Base-by-base conservation (phyloP, 495 filamentous ascomycete species). In the Chaetomium tenue region DNA sequence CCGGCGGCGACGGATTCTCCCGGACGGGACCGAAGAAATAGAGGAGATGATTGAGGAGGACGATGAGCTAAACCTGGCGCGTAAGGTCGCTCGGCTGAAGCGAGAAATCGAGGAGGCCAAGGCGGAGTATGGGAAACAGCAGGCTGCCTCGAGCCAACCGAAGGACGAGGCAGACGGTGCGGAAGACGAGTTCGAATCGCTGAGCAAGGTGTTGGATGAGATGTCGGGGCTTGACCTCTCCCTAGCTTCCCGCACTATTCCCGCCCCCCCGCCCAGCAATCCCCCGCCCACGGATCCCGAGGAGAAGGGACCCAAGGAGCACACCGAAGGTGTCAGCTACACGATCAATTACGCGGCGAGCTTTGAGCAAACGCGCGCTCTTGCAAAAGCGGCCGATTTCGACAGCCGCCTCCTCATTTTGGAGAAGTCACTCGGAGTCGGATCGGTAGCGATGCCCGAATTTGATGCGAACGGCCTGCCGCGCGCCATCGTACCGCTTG, bases 361-460 rank as follows among this genome's bases (percentile, higher is more conserved):
- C 33, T 86, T 86, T 63, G 79, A 87, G 53, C 79, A 86, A 67
- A 84, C 79, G 12, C 86, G 87, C 70, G 80, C 89, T 22, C 82
- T 97, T 15, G 85, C 88, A 22, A 89, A 91, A 70, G 91, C 91
- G 7, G 91, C 92, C 26, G 90, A 93, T 61, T 96, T 98, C 65
- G 94, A 97, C 72, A 79, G 83, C 39, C 87, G 94, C 5, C 82
- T 99, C 4, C 78, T 88, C 0, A 70, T 88, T 9, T 79, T 99
- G 39, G 94, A 99, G 76, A 87, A 86, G 56, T 84, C 87, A 2
- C 84, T 98, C 53, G 95, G 95, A 18, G 82, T 97, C 47, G 87
- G 84, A 15, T 87, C 85, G 15, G 82, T 87, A 7, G 81, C 84
- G 5, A 84, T 91, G 66, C 83, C 89, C 8, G 84, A 89, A 59